Conservation (phyloP, 176 grass and related monocot genomes). For the Ensete ventricosum region DNA sequence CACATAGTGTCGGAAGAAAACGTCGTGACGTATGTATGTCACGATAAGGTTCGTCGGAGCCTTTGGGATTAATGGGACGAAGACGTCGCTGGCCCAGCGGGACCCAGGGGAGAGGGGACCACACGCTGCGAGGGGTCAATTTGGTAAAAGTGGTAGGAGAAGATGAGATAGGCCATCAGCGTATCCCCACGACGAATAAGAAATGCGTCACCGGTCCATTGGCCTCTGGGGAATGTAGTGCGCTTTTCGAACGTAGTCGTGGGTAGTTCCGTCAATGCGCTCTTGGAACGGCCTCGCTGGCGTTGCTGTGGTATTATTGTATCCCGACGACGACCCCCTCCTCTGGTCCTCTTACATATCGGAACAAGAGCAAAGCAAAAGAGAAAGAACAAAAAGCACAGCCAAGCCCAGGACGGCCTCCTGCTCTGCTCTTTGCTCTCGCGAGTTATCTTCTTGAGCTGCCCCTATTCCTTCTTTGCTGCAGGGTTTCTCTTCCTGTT, state of each 20-base stretch:
- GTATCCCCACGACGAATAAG: no score
- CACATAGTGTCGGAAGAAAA: background rate
- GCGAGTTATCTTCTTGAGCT: background rate
- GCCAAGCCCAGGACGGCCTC: background rate
- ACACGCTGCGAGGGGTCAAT: background rate
- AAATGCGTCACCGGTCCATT: background rate
- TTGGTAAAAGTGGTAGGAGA: background rate
- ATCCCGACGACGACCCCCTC: background rate
- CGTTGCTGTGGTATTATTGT: background rate
- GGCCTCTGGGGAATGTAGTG: background rate
- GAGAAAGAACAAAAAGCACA: background rate
- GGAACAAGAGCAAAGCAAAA: constrained; percentile 9
- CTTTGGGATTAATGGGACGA: background rate
- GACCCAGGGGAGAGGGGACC: background rate
- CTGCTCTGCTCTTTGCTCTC: background rate
- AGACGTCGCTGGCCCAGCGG: background rate
- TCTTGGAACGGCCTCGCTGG: background rate
- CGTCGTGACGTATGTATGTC: background rate
- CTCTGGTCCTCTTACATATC: background rate
- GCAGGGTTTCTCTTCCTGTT: background rate
- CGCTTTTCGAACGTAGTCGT: background rate
- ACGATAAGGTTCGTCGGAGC: background rate
- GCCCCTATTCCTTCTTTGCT: background rate
- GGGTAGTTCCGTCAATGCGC: background rate
- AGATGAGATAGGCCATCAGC: background rate